Percentiles rank a stretch among this genome's conserved stretches.
Conservation (phyloP, 768 basidiomycete genomes). For the Lactarius psammicola region DNA sequence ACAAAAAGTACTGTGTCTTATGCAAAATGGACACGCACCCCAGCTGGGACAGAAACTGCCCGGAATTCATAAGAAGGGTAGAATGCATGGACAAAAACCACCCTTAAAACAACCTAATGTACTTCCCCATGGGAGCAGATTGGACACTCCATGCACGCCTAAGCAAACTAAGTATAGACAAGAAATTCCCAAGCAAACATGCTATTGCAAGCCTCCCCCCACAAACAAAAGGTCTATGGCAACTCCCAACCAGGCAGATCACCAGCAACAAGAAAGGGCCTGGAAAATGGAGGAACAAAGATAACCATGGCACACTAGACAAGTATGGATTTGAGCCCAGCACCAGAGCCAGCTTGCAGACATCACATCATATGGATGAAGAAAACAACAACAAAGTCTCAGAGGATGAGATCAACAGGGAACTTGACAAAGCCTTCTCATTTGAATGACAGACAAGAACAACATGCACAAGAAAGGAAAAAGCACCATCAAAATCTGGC, state of each 20-base stretch:
- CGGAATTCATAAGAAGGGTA: not conserved
- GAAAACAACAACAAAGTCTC: no score
- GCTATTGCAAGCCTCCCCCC: not conserved
- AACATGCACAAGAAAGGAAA: no score
- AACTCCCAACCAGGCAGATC: no score
- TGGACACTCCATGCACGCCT: slow-evolving; percentile 22
- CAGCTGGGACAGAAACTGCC: slow-evolving; percentile 21
- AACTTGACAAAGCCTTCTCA: not conserved
- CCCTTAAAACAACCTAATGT: slow-evolving; percentile 28
- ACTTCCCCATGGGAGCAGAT: slow-evolving; percentile 27
- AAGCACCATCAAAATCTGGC: no score
- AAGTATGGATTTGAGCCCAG: no score
- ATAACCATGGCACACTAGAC: no score
- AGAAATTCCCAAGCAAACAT: not conserved
- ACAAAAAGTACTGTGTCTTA: not conserved
- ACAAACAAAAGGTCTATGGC: not conserved
- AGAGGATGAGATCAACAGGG: not conserved
- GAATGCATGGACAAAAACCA: not conserved
- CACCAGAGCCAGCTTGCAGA: no score
- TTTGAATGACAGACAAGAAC: no score
- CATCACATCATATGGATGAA: no score
- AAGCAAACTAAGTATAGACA: not conserved
- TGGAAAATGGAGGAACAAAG: no score
- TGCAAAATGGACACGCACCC: not conserved
- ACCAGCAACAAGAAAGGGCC: no score